Evolutionary conservation across 2,329 filamentous ascomycete genomes (phyloP).

Genomic region (Aspergillus thermomutatus): DNA sequence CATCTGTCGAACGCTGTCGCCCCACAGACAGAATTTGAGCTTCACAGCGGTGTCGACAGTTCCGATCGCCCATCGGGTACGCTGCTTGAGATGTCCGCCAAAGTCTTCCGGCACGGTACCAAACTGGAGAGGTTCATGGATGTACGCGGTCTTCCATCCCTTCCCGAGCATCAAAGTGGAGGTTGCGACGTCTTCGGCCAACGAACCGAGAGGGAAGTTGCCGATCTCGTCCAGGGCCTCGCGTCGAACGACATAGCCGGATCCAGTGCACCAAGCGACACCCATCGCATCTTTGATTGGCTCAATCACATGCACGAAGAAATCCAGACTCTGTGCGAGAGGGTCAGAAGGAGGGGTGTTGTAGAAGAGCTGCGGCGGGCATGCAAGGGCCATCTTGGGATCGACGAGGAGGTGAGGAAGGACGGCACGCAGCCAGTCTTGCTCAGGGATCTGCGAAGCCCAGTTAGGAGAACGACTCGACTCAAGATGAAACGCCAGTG

Average conservation of each 20-base stretch:
- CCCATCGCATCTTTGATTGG: slow-evolving; percentile 44
- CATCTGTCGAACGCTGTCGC: slow-evolving; percentile 53
- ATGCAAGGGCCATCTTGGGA: slow-evolving; percentile 57
- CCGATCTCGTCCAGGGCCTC: slow-evolving; percentile 59
- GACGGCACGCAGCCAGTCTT: slow-evolving; percentile 57
- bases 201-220: slow-evolving; percentile 58
- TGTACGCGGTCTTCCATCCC: slow-evolving; percentile 61
- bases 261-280: slow-evolving; percentile 64
- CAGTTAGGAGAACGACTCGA: slow-evolving; percentile 1
- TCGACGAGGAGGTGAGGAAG: slow-evolving; percentile 59
- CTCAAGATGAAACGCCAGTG: not conserved
- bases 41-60: slow-evolving; percentile 60
- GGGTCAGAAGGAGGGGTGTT: slow-evolving; percentile 59
- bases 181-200: slow-evolving; percentile 60
- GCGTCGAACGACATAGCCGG: slow-evolving; percentile 60
- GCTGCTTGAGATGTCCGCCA: slow-evolving; percentile 35
- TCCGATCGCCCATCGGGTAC: slow-evolving; percentile 38
- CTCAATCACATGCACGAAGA: slow-evolving; percentile 55
- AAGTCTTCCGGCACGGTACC: slow-evolving; percentile 47
- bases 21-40: slow-evolving; percentile 59
- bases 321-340: slow-evolving; percentile 56
- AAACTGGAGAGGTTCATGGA: slow-evolving; percentile 59
- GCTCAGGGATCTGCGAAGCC: slow-evolving; percentile 53
- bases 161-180: slow-evolving; percentile 57
- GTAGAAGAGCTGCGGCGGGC: slow-evolving; percentile 62